These are phyloP conservation scores for Lasiodiplodia gonubiensis DNA, from an alignment of 2,329 filamentous ascomycete genomes.

Conservation along the genomic window DNA sequence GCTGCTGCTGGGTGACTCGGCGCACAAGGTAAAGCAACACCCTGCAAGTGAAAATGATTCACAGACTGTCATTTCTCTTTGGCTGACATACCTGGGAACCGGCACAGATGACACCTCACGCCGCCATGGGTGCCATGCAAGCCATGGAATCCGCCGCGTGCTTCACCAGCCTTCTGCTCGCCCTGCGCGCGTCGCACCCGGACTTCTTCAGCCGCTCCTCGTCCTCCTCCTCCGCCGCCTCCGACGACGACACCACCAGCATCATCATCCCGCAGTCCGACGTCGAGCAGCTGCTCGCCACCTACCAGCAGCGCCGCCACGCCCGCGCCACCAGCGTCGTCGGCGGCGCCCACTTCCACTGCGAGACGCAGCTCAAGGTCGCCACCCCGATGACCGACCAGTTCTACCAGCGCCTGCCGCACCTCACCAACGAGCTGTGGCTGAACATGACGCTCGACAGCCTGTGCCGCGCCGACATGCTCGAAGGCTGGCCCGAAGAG, in stretches of 20 bases:
- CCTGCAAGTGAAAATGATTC: background rate
- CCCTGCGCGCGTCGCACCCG: background rate
- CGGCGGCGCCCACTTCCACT: background rate
- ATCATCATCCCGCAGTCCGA: background rate
- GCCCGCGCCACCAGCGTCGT: background rate
- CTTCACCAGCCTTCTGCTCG: constrained; percentile 28
- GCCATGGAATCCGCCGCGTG: constrained; percentile 34
- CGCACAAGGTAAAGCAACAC: constrained; percentile 48
- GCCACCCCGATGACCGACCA: background rate
- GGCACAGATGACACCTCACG: constrained; percentile 32
- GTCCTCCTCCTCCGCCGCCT: background rate
- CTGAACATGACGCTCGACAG: background rate
- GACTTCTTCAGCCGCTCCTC: background rate
- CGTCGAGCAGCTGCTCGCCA: background rate
- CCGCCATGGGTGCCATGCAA: constrained; percentile 35
- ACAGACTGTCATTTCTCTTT: background rate
- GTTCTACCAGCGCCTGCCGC: background rate
- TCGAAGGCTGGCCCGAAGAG: constrained; percentile 2
- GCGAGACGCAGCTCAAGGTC: constrained; percentile 7
- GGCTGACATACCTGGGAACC: no score
- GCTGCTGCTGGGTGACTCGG: constrained; percentile 50
- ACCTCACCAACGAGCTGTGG: constrained; percentile 4
- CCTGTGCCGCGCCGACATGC: background rate
- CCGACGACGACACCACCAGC: no score
- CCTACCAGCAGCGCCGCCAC: background rate